Base-by-base conservation (phyloP, 306 rosid species). In the Fagus sylvatica region DNA sequence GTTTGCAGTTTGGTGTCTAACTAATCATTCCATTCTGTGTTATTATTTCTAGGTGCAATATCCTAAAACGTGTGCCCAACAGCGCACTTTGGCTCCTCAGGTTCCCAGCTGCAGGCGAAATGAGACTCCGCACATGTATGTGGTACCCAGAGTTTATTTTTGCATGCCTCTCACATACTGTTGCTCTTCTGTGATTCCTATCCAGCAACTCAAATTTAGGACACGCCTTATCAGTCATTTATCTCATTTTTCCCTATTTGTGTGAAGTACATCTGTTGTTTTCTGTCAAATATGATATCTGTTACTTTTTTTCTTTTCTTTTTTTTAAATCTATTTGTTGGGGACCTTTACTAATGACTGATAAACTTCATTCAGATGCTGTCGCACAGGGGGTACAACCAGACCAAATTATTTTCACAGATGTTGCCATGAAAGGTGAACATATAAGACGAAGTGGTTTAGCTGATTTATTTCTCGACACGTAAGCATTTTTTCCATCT, bases 61-160 rank as follows among this genome's bases (percentile, higher is more conserved):
- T 96, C 85, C 98, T 96, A 54, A 96, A 86, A 79, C 92, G 98
- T 3, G 98, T 93, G 74, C 96, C 99, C 33, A 90, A 93, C 82
- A 91, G 99, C 76, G 99, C 94, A 22, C 97, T 96, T 73, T 96
- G 99, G 99, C 99, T 96, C 74, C 91, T 96, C 73, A 88, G 90
- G 85, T 96, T 96, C 84, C 99, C 99, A 53, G 99, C 99, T 30
- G 94, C 98, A 42, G 99, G 99, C 12, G 99, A 93, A 90, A 87
- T 87, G 92, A 89, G 96, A 80, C 84, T 96, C 72, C 87, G 94
- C 33, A 82, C 93, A 79, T 93, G 99, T 96, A 85, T 11, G 99
- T 79, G 53, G 30, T 5, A 66, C 40, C 32, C 28, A n/a, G 15
- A 10, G 6, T 62, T 0, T 40, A 62, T 36, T 28, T 57, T 37